A percentile compares a stretch with the other conserved stretches of the same genome.
phyloP scores from a whole-genome alignment of 441 rosid genomes.

The Euphorbia celastroides region DNA sequence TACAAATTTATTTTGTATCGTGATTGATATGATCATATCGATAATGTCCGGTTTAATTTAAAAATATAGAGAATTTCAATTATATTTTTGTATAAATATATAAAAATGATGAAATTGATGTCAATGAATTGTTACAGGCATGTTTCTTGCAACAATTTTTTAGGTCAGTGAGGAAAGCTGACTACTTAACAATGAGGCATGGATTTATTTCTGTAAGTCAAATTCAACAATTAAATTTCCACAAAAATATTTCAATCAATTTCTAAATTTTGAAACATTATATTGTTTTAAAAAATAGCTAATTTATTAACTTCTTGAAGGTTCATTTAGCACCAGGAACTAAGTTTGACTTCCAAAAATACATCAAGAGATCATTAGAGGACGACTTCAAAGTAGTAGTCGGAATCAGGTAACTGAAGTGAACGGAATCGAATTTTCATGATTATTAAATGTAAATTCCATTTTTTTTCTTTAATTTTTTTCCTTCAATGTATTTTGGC shows the following conservation, averaged over 20 bases:
- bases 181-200: slow-evolving; percentile 76
- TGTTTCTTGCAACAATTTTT: slow-evolving; percentile 92
- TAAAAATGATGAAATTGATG: too few species aligned
- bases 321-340: slow-evolving; percentile 82
- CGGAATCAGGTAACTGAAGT: slow-evolving; percentile 66
- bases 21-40: too few species aligned
- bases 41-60: too few species aligned
- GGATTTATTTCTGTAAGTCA: slow-evolving; percentile 70
- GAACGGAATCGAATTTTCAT: too few species aligned
- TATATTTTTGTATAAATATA: too few species aligned
- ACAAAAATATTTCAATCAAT: too few species aligned
- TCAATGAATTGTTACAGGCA: slow-evolving; percentile 34
- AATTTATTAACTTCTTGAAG: slow-evolving; percentile 28
- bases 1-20: too few species aligned
- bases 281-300: background rate
- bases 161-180: slow-evolving; percentile 78
- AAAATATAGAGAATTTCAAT: too few species aligned
- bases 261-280: too few species aligned
- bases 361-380: slow-evolving; percentile 73
- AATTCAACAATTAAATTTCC: background rate
- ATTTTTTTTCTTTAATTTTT: too few species aligned
- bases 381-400: slow-evolving; percentile 83
- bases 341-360: slow-evolving; percentile 65
- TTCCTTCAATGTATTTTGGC: slow-evolving; percentile 24
- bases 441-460: too few species aligned